Conservation (phyloP, 352 stramenopile species). For the Phytophthora aleatoria region DNA sequence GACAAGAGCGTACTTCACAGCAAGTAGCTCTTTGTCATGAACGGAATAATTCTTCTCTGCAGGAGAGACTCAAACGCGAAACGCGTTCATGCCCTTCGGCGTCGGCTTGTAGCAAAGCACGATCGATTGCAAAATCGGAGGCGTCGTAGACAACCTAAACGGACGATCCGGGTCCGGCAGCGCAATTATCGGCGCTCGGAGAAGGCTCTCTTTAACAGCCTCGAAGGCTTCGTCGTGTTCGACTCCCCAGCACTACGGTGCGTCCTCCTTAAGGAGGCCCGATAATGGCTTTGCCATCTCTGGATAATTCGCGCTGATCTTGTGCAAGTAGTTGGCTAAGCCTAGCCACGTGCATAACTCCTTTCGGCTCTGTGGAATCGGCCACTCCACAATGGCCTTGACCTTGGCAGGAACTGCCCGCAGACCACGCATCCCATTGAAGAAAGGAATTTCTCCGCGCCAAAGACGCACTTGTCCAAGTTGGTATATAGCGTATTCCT, state of each 20-base stretch:
- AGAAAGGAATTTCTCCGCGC: not conserved
- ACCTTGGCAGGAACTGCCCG: too few species aligned
- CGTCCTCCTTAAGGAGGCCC: conserved; percentile 7
- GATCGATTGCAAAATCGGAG: conserved; percentile 26
- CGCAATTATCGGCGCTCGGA: too few species aligned
- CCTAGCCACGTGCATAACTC: conserved; percentile 14
- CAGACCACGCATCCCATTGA: not conserved
- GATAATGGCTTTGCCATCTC: too few species aligned
- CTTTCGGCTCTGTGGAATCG: conserved; percentile 2
- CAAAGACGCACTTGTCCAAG: too few species aligned
- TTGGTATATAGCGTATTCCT: too few species aligned
- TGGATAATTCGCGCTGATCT: not conserved
- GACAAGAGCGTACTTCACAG: conserved; percentile 2
- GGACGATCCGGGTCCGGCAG: too few species aligned
- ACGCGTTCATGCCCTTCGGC: not conserved
- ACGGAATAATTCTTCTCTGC: not conserved
- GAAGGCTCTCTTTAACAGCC: too few species aligned
- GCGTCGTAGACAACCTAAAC: too few species aligned
- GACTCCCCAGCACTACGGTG: not conserved
- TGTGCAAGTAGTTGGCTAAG: conserved; percentile 23
- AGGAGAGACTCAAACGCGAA: not conserved
- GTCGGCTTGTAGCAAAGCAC: conserved; percentile 17
- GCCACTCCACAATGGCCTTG: not conserved
- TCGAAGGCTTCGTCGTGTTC: too few species aligned
- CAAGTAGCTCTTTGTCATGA: not conserved